Conservation (phyloP, 306 rosid species). For the Quercus alba region DNA sequence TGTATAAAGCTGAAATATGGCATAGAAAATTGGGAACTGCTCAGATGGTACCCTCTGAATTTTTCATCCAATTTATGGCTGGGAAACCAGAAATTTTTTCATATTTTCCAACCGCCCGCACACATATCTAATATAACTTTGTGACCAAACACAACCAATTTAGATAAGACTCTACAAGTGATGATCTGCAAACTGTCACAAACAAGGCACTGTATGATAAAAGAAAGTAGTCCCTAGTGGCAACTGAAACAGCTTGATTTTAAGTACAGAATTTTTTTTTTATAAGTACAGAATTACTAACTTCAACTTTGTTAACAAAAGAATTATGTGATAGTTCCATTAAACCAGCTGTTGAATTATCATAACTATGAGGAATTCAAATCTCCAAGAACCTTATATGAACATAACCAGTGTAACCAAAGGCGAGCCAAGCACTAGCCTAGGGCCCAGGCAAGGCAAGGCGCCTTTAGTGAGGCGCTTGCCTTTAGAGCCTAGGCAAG, state of each 20-base stretch:
- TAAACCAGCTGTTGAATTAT: not conserved
- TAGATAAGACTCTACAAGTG: not conserved
- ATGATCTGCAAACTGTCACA: constrained; percentile 1
- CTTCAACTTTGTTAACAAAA: not conserved
- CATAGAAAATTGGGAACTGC: not conserved
- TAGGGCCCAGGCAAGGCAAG: too few species aligned
- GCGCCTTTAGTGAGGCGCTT: too few species aligned
- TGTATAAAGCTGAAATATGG: not conserved
- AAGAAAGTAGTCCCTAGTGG: not conserved
- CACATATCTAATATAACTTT: not conserved
- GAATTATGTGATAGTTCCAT: not conserved
- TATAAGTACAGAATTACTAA: not conserved
- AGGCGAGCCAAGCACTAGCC: not conserved
- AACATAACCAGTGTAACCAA: not conserved
- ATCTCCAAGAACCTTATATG: not conserved
- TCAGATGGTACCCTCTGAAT: not conserved
- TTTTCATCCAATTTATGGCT: not conserved
- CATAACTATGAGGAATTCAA: not conserved
- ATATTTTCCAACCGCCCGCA: not conserved
- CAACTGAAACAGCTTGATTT: not conserved
- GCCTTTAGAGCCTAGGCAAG: too few species aligned
- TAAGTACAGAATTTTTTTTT: not conserved
- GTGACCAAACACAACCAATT: constrained; percentile 3
- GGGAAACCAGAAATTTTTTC: not conserved
- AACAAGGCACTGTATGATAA: not conserved